Percentiles rank a stretch among this genome's conserved stretches.
phyloP scores from a whole-genome alignment of 192 early-diverging fungal genomes.

The Rhizophagus prolifer region DNA sequence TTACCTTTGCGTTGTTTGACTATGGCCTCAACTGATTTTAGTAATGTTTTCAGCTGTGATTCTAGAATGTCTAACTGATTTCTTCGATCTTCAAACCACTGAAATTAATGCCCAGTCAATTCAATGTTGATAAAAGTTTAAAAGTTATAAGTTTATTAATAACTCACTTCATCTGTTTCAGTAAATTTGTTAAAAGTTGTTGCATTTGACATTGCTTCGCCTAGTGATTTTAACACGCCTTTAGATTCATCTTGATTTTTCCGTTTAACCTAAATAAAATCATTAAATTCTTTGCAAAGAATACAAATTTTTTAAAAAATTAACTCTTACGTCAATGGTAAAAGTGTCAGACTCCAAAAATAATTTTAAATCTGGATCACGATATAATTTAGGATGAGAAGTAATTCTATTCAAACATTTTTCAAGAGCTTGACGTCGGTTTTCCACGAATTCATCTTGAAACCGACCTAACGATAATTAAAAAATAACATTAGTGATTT shows the following conservation, averaged over 20 bases:
- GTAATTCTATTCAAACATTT: slow-evolving; percentile 78
- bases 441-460: slow-evolving; percentile 94
- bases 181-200: slow-evolving; percentile 66
- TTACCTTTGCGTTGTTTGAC: slow-evolving; percentile 68
- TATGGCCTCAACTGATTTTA: slow-evolving; percentile 76
- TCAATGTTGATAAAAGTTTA: background rate
- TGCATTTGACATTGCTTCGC: slow-evolving; percentile 65
- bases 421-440: slow-evolving; percentile 79
- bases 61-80: slow-evolving; percentile 76
- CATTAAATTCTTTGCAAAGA: background rate
- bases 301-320: background rate
- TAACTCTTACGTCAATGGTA: slow-evolving; percentile 56
- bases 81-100: slow-evolving; percentile 74
- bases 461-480: slow-evolving; percentile 65
- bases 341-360: slow-evolving; percentile 91
- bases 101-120: background rate
- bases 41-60: slow-evolving; percentile 70
- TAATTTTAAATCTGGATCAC: slow-evolving; percentile 76
- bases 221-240: slow-evolving; percentile 67
- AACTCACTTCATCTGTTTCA: slow-evolving; percentile 63
- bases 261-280: slow-evolving; percentile 49
- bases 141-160: background rate
- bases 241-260: slow-evolving; percentile 48
- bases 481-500: background rate
- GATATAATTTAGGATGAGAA: slow-evolving; percentile 78